A percentile compares a stretch with the other conserved stretches of the same genome.
phyloP scores from a whole-genome alignment of 1,139 yeast genomes.

The Geotrichum reessii region DNA sequence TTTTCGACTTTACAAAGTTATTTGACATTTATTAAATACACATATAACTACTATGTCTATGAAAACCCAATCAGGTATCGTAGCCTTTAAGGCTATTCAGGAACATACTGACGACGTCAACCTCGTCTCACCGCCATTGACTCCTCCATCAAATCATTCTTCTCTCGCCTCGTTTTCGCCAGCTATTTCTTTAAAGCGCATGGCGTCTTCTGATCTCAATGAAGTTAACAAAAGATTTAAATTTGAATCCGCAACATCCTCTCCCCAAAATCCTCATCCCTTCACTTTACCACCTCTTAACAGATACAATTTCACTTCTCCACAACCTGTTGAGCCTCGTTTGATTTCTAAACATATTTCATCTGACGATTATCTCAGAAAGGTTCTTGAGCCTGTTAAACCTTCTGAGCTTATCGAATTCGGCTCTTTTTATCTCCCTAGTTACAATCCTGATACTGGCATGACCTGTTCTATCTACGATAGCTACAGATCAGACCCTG shows the following conservation, averaged over 20 bases:
- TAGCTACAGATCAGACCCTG: not conserved
- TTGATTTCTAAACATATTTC: not conserved
- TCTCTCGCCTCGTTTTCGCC: slow-evolving; percentile 7
- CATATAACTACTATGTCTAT: not conserved
- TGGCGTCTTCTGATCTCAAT: not conserved
- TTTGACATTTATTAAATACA: not conserved
- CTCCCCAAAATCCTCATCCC: slow-evolving; percentile 6
- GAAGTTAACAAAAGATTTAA: not conserved
- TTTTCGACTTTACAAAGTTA: too few relatives aligned
- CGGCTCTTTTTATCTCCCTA: slow-evolving; percentile 4
- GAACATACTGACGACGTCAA: not conserved
- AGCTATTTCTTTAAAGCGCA: not conserved
- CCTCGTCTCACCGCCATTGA: slow-evolving; percentile 12
- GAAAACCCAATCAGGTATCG: not conserved
- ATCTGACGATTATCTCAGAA: slow-evolving; percentile 5
- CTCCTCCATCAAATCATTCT: slow-evolving; percentile 7
- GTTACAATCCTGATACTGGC: not conserved
- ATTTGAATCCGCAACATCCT: not conserved
- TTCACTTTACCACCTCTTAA: not conserved
- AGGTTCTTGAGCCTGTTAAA: slow-evolving; percentile 1
- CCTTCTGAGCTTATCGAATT: not conserved
- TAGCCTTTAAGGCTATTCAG: not conserved
- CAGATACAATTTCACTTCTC: not conserved
- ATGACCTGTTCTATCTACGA: not conserved
- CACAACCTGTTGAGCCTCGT: slow-evolving; percentile 1